phyloP scores from a whole-genome alignment of 2,329 filamentous ascomycete species.

The Sclerotinia nivalis region DNA sequence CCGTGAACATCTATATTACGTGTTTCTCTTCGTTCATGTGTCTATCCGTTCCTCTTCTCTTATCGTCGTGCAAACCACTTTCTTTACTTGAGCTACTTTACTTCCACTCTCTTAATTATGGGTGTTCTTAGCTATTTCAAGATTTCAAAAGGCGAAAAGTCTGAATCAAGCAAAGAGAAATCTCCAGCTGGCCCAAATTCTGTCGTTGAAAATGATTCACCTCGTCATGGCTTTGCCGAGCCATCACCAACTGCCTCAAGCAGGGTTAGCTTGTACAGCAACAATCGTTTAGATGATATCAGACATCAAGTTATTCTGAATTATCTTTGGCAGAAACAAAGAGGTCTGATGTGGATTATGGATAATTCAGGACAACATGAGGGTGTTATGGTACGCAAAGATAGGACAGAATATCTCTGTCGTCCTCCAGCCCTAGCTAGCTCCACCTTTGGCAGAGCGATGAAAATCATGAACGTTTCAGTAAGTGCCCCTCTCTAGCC shows the following conservation, averaged over 20 bases:
- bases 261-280: conserved; percentile 19
- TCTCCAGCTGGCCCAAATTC: conserved; percentile 10
- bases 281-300: conserved; percentile 60
- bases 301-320: conserved; percentile 83
- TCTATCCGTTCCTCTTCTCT: conserved; percentile 7
- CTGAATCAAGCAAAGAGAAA: conserved; percentile 22
- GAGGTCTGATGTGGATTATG: conserved; percentile 70
- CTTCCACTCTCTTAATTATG: conserved; percentile 13
- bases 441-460: conserved; percentile 64
- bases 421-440: conserved; percentile 65
- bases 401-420: conserved; percentile 68
- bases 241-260: conserved; percentile 18
- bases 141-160: conserved; percentile 20
- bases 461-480: conserved; percentile 67
- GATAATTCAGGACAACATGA: conserved; percentile 68
- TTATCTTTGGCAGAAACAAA: conserved; percentile 79
- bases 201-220: conserved; percentile 14
- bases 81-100: conserved; percentile 21
- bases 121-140: conserved; percentile 23
- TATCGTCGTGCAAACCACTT: conserved; percentile 16
- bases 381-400: conserved; percentile 71
- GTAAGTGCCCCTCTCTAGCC: conserved; percentile 45
- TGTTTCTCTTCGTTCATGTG: conserved; percentile 19
- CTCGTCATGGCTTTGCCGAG: conserved; percentile 4
- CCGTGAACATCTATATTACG: conserved; percentile 18